phyloP scores from a whole-genome alignment of 768 basidiomycete species.

The Collybia sordida region DNA sequence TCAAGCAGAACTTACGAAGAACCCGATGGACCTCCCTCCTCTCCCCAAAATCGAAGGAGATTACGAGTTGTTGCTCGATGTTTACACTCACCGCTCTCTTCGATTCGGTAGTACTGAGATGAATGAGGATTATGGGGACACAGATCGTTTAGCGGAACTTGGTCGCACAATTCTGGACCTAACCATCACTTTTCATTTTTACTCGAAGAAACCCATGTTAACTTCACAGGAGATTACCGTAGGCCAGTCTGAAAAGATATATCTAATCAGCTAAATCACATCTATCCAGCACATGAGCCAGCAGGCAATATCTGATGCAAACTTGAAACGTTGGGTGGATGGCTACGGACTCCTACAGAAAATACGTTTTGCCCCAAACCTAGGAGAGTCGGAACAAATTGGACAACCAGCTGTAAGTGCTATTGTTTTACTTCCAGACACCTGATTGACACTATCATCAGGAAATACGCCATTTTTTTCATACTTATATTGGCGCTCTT shows the following conservation, averaged over 20 bases:
- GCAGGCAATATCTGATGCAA: slow-evolving; percentile 34
- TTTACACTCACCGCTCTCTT: slow-evolving; percentile 51
- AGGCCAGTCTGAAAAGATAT: slow-evolving; percentile 14
- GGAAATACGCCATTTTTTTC: slow-evolving; percentile 58
- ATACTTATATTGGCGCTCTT: slow-evolving; percentile 67
- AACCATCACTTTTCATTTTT: slow-evolving; percentile 50
- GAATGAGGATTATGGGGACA: slow-evolving; percentile 56
- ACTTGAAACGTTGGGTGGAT: slow-evolving; percentile 48
- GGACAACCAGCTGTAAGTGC: slow-evolving; percentile 22
- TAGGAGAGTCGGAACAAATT: slow-evolving; percentile 32
- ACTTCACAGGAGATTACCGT: slow-evolving; percentile 43
- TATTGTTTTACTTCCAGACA: background rate
- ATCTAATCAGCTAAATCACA: no score
- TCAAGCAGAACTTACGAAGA: background rate
- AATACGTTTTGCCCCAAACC: slow-evolving; percentile 48
- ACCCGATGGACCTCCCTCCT: slow-evolving; percentile 35
- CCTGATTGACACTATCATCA: slow-evolving; percentile 19
- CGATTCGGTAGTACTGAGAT: slow-evolving; percentile 20
- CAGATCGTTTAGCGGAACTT: slow-evolving; percentile 57
- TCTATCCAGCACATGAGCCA: slow-evolving; percentile 22
- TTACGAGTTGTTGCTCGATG: slow-evolving; percentile 52
- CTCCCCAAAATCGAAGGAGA: slow-evolving; percentile 60
- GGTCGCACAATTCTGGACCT: slow-evolving; percentile 54
- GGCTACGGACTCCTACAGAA: slow-evolving; percentile 52
- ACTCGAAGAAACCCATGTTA: slow-evolving; percentile 42